Base-by-base conservation (phyloP, 164 flowering plant species). In the Pachysandra terminalis region DNA sequence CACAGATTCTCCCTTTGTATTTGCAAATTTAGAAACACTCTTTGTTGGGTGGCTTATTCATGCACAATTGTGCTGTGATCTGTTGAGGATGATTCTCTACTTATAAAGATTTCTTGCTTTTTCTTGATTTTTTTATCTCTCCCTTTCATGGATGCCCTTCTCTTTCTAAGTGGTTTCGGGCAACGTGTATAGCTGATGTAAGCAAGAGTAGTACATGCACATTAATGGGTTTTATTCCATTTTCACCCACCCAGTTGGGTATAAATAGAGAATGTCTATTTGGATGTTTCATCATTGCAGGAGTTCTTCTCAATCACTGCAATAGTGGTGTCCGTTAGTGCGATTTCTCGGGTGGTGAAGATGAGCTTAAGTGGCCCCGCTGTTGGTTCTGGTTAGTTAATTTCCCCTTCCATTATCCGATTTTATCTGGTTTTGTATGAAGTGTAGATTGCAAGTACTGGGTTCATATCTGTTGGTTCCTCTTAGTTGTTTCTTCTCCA, bases 11-110 rank as follows among this genome's bases (percentile, higher is more conserved):
- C 56, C 73, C 58, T 35, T 32, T 32, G 37, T 32, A 32, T 32
- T 32, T 32, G 37, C 37, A 32, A 32, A 32, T 32, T 7, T 7
- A 32, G 37, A 32, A 7, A 32, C 37, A 3, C 37, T 32, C 7
- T 32, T 32, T 32, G 37, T 32, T 32, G 37, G 37, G 37, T 32
- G 37, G 37, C 55, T 68, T 56, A 57, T 59, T 68, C 24, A 16
- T 62, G 63, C 67, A 54, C 57, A 45, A 32, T 59, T 67, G 60
- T 59, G 57, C 27, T 57, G 19, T 69, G 23, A 56, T 64, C 7
- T 76, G 80, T 53, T 75, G 74, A 70, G n/a, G n/a, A n/a, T 69
- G 80, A 76, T 78, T 80, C 78, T 77, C 70, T 77, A 28, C 63
- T 66, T 70, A 76, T 77, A 79, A 74, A 49, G 59, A 56, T 52